Evolutionary conservation across 2,329 filamentous ascomycete species (phyloP).

Genomic region (Aspergillus phoenicis): DNA sequence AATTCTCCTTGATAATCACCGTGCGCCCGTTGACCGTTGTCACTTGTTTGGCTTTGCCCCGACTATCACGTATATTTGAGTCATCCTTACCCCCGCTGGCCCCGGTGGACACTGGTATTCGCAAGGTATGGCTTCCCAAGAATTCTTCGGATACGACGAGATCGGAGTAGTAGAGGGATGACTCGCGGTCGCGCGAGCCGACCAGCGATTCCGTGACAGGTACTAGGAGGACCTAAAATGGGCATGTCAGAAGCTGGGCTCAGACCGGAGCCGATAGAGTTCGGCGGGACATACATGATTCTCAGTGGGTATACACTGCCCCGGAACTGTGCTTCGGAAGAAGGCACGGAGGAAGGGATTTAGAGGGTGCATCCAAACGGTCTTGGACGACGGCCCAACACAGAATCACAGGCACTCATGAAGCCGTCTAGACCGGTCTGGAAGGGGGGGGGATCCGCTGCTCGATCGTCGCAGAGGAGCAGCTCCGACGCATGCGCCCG

Average conservation of each 20-base stretch:
- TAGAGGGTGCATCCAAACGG: conserved; percentile 88
- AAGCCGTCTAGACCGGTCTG: conserved; percentile 36
- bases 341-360: conserved; percentile 98
- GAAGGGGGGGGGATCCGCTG: conserved; percentile 26
- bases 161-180: conserved; percentile 73
- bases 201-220: conserved; percentile 91
- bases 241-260: conserved; percentile 8
- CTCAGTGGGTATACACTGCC: conserved; percentile 88
- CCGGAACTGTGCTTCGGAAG: conserved; percentile 90
- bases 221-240: conserved; percentile 75
- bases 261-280: conserved; percentile 3
- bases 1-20: conserved; percentile 89
- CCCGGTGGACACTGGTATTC: conserved; percentile 65
- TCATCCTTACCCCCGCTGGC: conserved; percentile 54
- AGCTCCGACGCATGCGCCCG: conserved; percentile 34
- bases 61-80: conserved; percentile 76
- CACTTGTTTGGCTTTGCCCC: conserved; percentile 92
- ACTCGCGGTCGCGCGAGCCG: conserved; percentile 83
- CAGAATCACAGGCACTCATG: conserved; percentile 39
- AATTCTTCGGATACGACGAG: conserved; percentile 91
- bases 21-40: conserved; percentile 90
- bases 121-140: conserved; percentile 92
- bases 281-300: conserved; percentile 65
- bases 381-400: conserved; percentile 45
- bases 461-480: conserved; percentile 34